Percentiles rank a stretch among this genome's conserved stretches.
Conservation (phyloP, 805 yeast genomes). For the Schwanniomyces pseudopolymorphus region DNA sequence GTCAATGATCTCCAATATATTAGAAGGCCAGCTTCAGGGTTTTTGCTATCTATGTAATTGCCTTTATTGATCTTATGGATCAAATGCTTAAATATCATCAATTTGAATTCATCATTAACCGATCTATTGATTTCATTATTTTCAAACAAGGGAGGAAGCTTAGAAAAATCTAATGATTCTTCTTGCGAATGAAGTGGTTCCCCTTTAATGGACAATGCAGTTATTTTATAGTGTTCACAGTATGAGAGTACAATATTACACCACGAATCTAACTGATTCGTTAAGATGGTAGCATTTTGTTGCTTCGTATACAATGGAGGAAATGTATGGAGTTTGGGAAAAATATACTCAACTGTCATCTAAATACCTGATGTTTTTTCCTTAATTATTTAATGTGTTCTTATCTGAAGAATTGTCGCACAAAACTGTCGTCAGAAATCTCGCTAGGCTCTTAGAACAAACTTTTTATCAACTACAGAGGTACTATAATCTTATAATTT, state of each 20-base stretch:
- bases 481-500: conserved; percentile 1
- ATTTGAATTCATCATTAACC: conserved; percentile 53
- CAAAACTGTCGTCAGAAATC: no score
- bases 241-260: conserved; percentile 57
- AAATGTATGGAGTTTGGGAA: conserved; percentile 53
- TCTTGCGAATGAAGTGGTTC: conserved; percentile 25
- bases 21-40: conserved; percentile 65
- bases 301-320: conserved; percentile 94
- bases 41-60: conserved; percentile 48
- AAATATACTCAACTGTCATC: conserved; percentile 20
- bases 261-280: conserved; percentile 83
- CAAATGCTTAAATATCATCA: conserved; percentile 58
- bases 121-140: conserved; percentile 53
- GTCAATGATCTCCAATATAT: conserved; percentile 58
- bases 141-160: conserved; percentile 44
- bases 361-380: not conserved
- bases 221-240: conserved; percentile 53
- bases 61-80: conserved; percentile 52
- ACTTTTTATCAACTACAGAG: no score
- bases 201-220: conserved; percentile 29
- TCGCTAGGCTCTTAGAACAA: no score
- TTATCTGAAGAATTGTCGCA: not conserved
- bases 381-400: not conserved
- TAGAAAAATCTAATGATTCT: conserved; percentile 12
- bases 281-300: conserved; percentile 75